Evolutionary conservation across 176 grass and related monocot genomes (phyloP).

Genomic region (Cenchrus americanus): DNA sequence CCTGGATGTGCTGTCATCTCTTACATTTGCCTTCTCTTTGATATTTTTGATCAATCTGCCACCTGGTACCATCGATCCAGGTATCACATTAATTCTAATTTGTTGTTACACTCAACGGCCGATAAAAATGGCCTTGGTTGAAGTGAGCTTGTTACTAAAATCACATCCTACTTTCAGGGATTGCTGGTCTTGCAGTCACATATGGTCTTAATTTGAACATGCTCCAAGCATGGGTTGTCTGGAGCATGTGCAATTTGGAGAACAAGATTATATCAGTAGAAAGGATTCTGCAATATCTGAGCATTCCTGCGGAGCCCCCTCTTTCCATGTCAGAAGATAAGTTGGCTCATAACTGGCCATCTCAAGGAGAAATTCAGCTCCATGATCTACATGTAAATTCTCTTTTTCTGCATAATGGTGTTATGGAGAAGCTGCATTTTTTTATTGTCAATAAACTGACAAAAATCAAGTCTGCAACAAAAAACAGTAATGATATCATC

Average conservation of each 20-base stretch:
- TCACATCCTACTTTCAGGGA: slow-evolving; percentile 48
- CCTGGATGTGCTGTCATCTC: slow-evolving; percentile 65
- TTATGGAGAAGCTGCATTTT: background rate
- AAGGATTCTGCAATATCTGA: slow-evolving; percentile 83
- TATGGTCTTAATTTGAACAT: slow-evolving; percentile 90
- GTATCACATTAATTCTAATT: slow-evolving; percentile 36
- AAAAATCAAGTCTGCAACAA: background rate
- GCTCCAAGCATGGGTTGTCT: slow-evolving; percentile 74
- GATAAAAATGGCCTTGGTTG: background rate
- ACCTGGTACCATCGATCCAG: slow-evolving; percentile 73
- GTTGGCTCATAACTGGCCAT: slow-evolving; percentile 56
- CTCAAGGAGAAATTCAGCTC: slow-evolving; percentile 65
- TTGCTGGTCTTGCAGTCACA: slow-evolving; percentile 88
- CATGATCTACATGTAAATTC: slow-evolving; percentile 63
- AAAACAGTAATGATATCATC: background rate
- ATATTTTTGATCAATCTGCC: slow-evolving; percentile 72
- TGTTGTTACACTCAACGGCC: background rate
- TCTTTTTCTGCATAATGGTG: background rate
- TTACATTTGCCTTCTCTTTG: slow-evolving; percentile 85
- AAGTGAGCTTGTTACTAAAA: background rate
- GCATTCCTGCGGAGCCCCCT: slow-evolving; percentile 76
- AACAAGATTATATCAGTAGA: slow-evolving; percentile 94
- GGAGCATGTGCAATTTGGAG: slow-evolving; percentile 76
- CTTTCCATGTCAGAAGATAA: slow-evolving; percentile 55
- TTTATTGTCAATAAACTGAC: background rate